These are phyloP conservation scores for Diplodia seriata DNA, from an alignment of 2,329 filamentous ascomycete species.

Conservation along the genomic window DNA sequence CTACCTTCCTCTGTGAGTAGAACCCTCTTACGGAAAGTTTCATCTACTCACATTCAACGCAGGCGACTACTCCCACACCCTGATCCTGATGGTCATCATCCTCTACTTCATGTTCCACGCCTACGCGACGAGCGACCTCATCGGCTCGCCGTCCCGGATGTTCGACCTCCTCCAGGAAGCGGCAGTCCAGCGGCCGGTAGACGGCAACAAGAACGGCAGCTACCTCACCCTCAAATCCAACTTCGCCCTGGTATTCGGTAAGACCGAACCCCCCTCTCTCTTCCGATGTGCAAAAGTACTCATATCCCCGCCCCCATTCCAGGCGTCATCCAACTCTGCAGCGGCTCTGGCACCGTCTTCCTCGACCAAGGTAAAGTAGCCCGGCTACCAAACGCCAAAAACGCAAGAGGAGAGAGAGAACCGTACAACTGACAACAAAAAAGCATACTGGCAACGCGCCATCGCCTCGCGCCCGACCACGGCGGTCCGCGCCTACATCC, in stretches of 20 bases:
- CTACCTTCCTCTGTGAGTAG: conserved; percentile 50
- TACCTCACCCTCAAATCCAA: conserved; percentile 53
- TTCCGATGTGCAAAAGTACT: too few species aligned
- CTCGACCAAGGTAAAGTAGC: conserved; percentile 46
- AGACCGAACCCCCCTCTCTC: background rate
- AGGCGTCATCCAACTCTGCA: conserved; percentile 52
- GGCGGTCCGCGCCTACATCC: conserved; percentile 59
- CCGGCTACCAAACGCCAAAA: too few species aligned
- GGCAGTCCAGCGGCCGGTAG: conserved; percentile 46
- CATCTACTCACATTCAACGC: background rate
- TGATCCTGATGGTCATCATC: conserved; percentile 54
- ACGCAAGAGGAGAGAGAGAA: too few species aligned
- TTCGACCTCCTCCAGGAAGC: conserved; percentile 52
- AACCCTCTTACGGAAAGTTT: background rate
- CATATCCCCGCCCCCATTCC: background rate
- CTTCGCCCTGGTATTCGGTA: conserved; percentile 51
- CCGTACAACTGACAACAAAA: too few species aligned
- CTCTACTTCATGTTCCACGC: conserved; percentile 54
- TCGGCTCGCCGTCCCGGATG: conserved; percentile 50
- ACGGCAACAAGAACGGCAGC: conserved; percentile 50
- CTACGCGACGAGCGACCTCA: conserved; percentile 49
- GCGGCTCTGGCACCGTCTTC: conserved; percentile 39
- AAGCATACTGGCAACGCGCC: conserved; percentile 60
- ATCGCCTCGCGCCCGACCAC: conserved; percentile 56
- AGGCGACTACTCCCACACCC: conserved; percentile 48